phyloP scores from a whole-genome alignment of 192 early-diverging fungal species.

The Coemansia guatemalensis region DNA sequence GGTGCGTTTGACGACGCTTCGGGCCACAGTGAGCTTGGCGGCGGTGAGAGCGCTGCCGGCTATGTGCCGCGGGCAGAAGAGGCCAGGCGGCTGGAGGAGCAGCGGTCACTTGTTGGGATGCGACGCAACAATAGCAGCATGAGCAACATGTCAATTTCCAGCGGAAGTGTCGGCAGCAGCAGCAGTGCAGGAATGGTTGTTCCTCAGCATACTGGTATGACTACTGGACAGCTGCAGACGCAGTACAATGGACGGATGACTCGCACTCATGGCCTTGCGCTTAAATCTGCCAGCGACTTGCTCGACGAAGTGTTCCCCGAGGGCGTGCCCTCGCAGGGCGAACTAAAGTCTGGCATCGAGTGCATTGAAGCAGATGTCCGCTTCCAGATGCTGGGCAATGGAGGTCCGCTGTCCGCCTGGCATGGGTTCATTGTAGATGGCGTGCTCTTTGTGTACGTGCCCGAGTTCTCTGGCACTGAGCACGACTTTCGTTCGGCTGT shows the following conservation, averaged over 20 bases:
- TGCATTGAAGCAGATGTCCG: slow-evolving; percentile 23
- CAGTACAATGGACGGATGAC: not conserved
- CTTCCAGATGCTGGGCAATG: slow-evolving; percentile 18
- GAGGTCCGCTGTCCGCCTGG: slow-evolving; percentile 18
- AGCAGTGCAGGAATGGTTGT: slow-evolving; percentile 3
- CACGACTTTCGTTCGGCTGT: slow-evolving; percentile 37
- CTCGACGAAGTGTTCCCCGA: slow-evolving; percentile 42
- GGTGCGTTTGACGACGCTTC: slow-evolving; percentile 57
- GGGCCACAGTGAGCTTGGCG: slow-evolving; percentile 22
- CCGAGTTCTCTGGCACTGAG: slow-evolving; percentile 34
- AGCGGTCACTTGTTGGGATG: not conserved
- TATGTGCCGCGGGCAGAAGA: not conserved
- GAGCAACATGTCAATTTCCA: slow-evolving; percentile 10
- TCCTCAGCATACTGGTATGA: slow-evolving; percentile 6
- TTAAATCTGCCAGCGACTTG: slow-evolving; percentile 31
- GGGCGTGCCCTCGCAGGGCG: slow-evolving; percentile 49
- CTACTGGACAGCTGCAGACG: slow-evolving; percentile 1
- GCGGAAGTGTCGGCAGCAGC: slow-evolving; percentile 14
- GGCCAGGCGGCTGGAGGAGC: slow-evolving; percentile 1
- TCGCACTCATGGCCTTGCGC: slow-evolving; percentile 7
- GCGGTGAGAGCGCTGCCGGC: slow-evolving; percentile 26
- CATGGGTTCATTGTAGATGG: slow-evolving; percentile 46
- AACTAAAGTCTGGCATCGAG: slow-evolving; percentile 26
- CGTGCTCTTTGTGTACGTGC: slow-evolving; percentile 31
- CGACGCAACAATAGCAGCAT: slow-evolving; percentile 5